Base-by-base conservation (phyloP, 2,329 filamentous ascomycete genomes). In the Conoideocrella luteorostrata region DNA sequence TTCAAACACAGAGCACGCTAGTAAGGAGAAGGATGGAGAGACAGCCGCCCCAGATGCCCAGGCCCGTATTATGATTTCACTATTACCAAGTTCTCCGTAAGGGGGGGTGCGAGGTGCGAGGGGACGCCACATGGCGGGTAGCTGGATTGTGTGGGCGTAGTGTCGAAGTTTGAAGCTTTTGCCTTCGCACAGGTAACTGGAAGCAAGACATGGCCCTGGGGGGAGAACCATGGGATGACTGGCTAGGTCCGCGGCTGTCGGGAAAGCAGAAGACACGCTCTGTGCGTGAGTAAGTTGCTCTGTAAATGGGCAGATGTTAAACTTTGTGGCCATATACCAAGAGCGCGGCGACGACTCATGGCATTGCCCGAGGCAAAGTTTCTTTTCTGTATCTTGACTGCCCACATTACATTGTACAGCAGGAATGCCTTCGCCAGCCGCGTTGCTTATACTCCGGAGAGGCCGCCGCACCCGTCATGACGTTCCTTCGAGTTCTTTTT, bases 31-130 rank as follows among this genome's bases (percentile, higher is more conserved):
- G 15, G 18, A 20, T 34, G 24, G 23, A 24, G 18, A 32, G 33
- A 41, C 46, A 47, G 36, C 45, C 41, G 46, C 44, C 39, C 42
- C 40, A 43, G 33, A 40, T 45, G 38, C 42, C 39, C 33, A 44
- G 40, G 43, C 43, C 43, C 21, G 44, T 41, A 34, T 30, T 38
- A 36, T 24, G 41, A 36, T 37, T 40, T 33, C 21, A 11, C 30
- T 30, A 10, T 29, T 22, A 7, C 24, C 34, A 23, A 13, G 6
- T 17, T 23, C 20, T 23, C 7, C 9, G 41, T 22, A 21, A 17
- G 34, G 26, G 35, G 34, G 17, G 32, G 12, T n/a, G n/a, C n/a
- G n/a, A 29, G 23, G 42, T 32, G 30, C 39, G 42, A 13, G 36
- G 9, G 23, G 35, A 44, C 42, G 42, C 42, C 42, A 44, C 42